These are phyloP conservation scores for Rhizopogon rudus DNA, from an alignment of 768 basidiomycete species.

Conservation along the genomic window DNA sequence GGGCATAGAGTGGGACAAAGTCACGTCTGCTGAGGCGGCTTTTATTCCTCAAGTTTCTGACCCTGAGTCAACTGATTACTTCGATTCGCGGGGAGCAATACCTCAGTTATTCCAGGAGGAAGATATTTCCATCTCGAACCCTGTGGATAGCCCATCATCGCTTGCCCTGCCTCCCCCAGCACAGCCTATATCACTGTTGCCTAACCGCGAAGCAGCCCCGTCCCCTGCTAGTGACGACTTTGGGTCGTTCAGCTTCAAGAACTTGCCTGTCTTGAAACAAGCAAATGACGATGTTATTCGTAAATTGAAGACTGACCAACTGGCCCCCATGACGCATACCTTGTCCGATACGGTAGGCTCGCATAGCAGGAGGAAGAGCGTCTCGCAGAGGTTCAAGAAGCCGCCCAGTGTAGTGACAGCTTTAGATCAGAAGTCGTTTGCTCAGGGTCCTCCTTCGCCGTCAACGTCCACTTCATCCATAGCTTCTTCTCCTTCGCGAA, in stretches of 20 bases:
- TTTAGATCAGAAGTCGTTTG: conserved; percentile 53
- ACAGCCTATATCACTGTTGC: conserved; percentile 20
- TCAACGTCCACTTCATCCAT: conserved; percentile 90
- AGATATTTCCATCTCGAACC: conserved; percentile 54
- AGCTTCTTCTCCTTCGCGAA: conserved; percentile 82
- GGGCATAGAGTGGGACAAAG: conserved; percentile 90
- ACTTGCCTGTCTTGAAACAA: conserved; percentile 91
- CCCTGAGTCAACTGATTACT: conserved; percentile 99
- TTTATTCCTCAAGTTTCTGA: conserved; percentile 96
- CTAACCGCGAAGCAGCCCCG: conserved; percentile 35
- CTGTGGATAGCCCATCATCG: conserved; percentile 38
- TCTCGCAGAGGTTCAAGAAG: conserved; percentile 80
- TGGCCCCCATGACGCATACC: conserved; percentile 71
- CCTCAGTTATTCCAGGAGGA: conserved; percentile 91
- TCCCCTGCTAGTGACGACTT: conserved; percentile 83
- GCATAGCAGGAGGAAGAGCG: conserved; percentile 68
- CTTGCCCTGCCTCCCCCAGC: conserved; percentile 16
- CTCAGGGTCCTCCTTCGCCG: conserved; percentile 85
- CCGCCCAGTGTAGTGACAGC: conserved; percentile 74
- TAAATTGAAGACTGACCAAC: conserved; percentile 89
- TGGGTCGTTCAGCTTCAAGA: conserved; percentile 98
- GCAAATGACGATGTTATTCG: conserved; percentile 98
- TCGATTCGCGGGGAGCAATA: conserved; percentile 92
- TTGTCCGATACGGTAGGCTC: conserved; percentile 56
- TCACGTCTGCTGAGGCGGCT: conserved; percentile 83